Evolutionary conservation across 331 rosid species (phyloP).

Genomic region (Saraca asoca): DNA sequence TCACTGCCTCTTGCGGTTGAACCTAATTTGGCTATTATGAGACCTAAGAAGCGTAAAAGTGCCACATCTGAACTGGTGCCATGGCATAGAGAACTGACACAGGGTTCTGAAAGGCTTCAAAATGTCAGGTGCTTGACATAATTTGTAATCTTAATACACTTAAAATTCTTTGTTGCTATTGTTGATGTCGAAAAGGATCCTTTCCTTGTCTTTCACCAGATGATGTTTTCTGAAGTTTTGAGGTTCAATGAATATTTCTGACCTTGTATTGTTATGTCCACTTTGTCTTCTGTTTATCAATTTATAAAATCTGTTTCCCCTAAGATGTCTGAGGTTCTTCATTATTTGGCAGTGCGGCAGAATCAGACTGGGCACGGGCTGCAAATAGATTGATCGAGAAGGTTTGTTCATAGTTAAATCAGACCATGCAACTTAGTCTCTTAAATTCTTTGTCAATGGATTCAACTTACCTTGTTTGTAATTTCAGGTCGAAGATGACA

Average conservation of each 20-base stretch:
- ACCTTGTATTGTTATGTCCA: background rate
- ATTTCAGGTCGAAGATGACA: slow-evolving; percentile 77
- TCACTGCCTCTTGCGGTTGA: slow-evolving; percentile 51
- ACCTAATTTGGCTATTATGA: slow-evolving; percentile 51
- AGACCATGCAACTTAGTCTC: slow-evolving; percentile 1
- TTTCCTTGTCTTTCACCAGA: background rate
- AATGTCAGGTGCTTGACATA: slow-evolving; percentile 66
- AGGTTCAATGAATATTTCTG: background rate
- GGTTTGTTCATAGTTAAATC: slow-evolving; percentile 54
- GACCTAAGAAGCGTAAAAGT: slow-evolving; percentile 85
- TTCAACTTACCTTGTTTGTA: slow-evolving; percentile 37
- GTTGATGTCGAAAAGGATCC: slow-evolving; percentile 24
- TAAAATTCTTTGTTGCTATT: background rate
- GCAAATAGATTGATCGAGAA: slow-evolving; percentile 80
- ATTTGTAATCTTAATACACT: slow-evolving; percentile 6
- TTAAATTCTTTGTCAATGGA: slow-evolving; percentile 23
- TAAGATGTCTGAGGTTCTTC: slow-evolving; percentile 27
- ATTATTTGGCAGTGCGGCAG: slow-evolving; percentile 67
- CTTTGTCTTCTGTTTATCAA: slow-evolving; percentile 2
- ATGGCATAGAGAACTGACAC: slow-evolving; percentile 73
- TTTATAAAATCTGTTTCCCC: too few species aligned
- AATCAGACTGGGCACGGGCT: slow-evolving; percentile 80
- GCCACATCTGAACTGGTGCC: slow-evolving; percentile 74
- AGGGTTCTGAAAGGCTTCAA: slow-evolving; percentile 64
- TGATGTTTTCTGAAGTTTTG: too few species aligned